phyloP scores from a whole-genome alignment of 139 green algal genomes.

The Chlorella sp. region DNA sequence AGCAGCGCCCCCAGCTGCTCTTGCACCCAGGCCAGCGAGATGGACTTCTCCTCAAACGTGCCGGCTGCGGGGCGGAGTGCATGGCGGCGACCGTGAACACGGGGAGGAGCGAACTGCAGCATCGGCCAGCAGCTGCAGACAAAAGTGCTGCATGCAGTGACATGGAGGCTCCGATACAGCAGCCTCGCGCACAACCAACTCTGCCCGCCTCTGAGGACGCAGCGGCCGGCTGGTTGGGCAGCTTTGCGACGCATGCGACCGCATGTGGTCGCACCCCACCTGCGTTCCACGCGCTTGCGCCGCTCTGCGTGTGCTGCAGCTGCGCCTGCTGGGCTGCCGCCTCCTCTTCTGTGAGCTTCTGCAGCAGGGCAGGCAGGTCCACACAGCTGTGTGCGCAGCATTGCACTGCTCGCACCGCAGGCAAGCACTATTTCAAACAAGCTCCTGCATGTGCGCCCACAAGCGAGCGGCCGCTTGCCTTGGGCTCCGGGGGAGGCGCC shows the following conservation, averaged over 20 bases:
- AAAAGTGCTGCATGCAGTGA: too few species aligned
- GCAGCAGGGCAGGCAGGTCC: background rate
- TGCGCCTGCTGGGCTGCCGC: background rate
- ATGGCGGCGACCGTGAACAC: too few species aligned
- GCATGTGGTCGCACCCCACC: background rate
- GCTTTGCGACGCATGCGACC: too few species aligned
- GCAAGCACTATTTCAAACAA: too few species aligned
- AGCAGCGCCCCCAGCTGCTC: slow-evolving; percentile 26
- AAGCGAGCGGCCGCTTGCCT: background rate
- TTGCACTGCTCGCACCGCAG: too few species aligned
- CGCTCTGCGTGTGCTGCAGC: slow-evolving; percentile 2
- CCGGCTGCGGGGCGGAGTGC: background rate
- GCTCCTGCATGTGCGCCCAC: too few species aligned
- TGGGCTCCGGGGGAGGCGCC: slow-evolving; percentile 18
- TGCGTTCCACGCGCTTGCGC: slow-evolving; percentile 41
- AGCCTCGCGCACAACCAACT: too few species aligned
- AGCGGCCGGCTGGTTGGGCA: background rate
- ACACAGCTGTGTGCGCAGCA: too few species aligned
- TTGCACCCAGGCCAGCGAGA: slow-evolving; percentile 27
- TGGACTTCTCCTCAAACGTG: slow-evolving; percentile 45
- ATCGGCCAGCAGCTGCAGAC: too few species aligned
- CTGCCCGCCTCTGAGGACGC: background rate
- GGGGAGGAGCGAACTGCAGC: too few species aligned
- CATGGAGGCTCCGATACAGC: too few species aligned
- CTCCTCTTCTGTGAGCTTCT: slow-evolving; percentile 45